phyloP scores from a whole-genome alignment of 1,284 basidiomycete species.

The Kalmanozyma brasiliensis region DNA sequence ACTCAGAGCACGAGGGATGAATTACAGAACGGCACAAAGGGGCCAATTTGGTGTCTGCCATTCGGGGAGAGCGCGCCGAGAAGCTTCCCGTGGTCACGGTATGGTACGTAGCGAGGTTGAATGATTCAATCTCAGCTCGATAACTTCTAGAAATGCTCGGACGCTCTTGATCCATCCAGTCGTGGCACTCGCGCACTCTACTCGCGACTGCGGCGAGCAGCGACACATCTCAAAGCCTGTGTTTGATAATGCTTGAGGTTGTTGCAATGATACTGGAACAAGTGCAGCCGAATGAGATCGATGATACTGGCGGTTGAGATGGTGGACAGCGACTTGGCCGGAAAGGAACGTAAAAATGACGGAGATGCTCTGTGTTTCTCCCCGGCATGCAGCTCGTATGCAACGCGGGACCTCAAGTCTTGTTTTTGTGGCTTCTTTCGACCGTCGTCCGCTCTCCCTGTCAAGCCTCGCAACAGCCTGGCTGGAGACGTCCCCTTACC shows the following conservation, averaged over 20 bases:
- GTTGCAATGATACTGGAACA: too few relatives aligned
- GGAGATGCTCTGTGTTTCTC: constrained; percentile 24
- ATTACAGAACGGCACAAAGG: too few relatives aligned
- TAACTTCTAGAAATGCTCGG: not conserved
- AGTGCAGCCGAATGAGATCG: too few relatives aligned
- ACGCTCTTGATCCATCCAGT: too few relatives aligned
- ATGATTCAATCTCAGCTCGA: constrained; percentile 10
- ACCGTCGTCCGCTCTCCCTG: not conserved
- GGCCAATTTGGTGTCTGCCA: not conserved
- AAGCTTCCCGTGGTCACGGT: constrained; percentile 13
- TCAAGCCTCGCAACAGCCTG: not conserved
- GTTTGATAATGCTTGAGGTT: too few relatives aligned
- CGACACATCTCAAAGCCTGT: too few relatives aligned
- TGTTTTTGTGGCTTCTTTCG: constrained; percentile 4
- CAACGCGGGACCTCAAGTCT: constrained; percentile 27
- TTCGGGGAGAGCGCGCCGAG: not conserved
- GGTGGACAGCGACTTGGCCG: too few relatives aligned
- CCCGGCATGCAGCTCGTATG: constrained; percentile 29
- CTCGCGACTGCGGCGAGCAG: too few relatives aligned
- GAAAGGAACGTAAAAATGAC: not conserved
- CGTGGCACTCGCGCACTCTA: too few relatives aligned
- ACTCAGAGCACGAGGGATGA: not conserved
- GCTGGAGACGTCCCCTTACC: too few relatives aligned
- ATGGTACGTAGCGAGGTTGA: constrained; percentile 5
- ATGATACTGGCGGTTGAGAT: too few relatives aligned